phyloP scores from a whole-genome alignment of 306 rosid species.

The Begonia loranthoides region DNA sequence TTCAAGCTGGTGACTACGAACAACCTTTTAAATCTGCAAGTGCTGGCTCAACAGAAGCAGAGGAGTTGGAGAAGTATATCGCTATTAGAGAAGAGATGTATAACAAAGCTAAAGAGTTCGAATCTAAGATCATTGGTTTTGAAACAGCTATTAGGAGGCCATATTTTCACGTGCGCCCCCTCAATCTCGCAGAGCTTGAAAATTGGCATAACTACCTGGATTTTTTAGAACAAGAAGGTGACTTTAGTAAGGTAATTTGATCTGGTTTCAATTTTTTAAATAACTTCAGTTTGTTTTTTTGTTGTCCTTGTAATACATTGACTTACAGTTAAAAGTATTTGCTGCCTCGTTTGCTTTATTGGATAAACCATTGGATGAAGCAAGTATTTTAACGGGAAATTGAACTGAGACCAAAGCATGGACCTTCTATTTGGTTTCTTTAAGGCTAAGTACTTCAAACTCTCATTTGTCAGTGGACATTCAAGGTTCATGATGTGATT shows the following conservation, averaged over 20 bases:
- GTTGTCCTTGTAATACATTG: conserved; percentile 36
- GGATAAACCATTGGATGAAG: conserved; percentile 97
- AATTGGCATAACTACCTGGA: conserved; percentile 95
- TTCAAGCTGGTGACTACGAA: conserved; percentile 38
- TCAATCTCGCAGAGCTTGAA: conserved; percentile 88
- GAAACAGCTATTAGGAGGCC: conserved; percentile 99
- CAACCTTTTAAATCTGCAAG: conserved; percentile 60
- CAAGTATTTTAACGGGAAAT: conserved; percentile 84
- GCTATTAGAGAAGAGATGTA: conserved; percentile 93
- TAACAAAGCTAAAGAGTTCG: conserved; percentile 97
- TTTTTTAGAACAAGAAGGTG: conserved; percentile 87
- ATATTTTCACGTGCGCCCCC: conserved; percentile 92
- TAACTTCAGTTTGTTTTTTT: conserved; percentile 16
- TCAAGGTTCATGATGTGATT: conserved; percentile 86
- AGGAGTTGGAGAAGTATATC: conserved; percentile 97
- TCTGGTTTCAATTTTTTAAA: conserved; percentile 19
- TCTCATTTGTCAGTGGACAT: conserved; percentile 78
- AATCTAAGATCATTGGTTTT: conserved; percentile 97
- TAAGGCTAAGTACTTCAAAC: conserved; percentile 99
- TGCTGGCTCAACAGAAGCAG: conserved; percentile 93
- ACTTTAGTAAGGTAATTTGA: conserved; percentile 78
- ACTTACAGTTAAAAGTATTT: conserved; percentile 67
- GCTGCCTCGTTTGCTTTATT: conserved; percentile 73
- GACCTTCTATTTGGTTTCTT: conserved; percentile 94
- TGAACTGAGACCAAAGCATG: conserved; percentile 99